Base-by-base conservation (phyloP, 495 filamentous ascomycete genomes). In the Aspergillus panamensis region DNA sequence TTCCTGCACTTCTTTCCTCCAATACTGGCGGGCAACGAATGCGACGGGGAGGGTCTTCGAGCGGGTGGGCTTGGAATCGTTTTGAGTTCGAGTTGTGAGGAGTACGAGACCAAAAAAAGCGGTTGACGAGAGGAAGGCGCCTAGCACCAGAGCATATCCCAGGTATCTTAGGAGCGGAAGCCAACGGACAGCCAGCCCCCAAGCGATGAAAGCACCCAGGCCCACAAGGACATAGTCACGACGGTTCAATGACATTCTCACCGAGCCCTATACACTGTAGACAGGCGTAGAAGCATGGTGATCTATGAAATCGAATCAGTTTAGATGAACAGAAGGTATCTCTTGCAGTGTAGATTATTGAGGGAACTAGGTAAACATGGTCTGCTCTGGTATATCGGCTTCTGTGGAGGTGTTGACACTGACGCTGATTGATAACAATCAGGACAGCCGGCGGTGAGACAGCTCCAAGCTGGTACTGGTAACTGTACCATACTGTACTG, bases 141-240 rank as follows among this genome's bases (percentile, higher is more conserved):
- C 92, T 54, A 82, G 74, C 55, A 85, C 71, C 68, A 95, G 88
- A 51, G 91, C 90, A 67, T 91, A 88, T 63, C 86, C 89, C 25
- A 87, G 78, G 78, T 85, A 95, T 68, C 91, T 88, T 40, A 96
- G 78, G 35, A 82, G 64, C 9, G 92, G 91, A 65, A 88, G 74
- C 87, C 89, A 94, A 73, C 85, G 82, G 58, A 90, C 84, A 32
- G 85, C 81, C 67, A 89, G 85, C 19, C 88, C 90, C 92, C 92
- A 97, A 61, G 90, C 83, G 63, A 97, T 80, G 70, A 96, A 96
- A 61, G 71, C 80, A 68, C 80, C 83, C 62, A 89, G 72, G 66
- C 81, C 82, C 63, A 87, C 84, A 64, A 91, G 65, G 67, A 84
- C 77, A 66, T 91, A 77, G 81, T 94, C 80, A 80, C 85, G 85